Percentiles rank a stretch among this genome's conserved stretches.
Evolutionary conservation across 306 rosid genomes (phyloP).

Genomic region (Alnus glutinosa): DNA sequence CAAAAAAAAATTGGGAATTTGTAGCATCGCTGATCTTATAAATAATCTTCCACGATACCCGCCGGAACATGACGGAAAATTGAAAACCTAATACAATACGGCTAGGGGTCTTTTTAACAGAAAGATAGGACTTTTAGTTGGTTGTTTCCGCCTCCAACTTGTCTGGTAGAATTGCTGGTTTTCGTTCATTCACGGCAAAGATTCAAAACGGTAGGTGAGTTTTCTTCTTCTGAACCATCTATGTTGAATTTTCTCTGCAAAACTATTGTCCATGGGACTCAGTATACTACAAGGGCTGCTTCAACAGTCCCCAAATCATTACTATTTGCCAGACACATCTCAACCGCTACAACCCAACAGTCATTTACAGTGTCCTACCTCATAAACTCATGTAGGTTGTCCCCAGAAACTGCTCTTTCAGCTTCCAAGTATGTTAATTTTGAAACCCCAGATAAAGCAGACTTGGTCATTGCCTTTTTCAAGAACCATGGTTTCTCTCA

Average conservation of each 20-base stretch:
- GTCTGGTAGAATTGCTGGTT: not conserved
- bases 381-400: conserved; percentile 24
- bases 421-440: conserved; percentile 27
- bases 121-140: not conserved
- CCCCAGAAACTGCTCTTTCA: conserved; percentile 34
- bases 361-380: conserved; percentile 2
- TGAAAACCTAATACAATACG: not conserved
- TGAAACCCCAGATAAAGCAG: not conserved
- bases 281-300: not conserved
- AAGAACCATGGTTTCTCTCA: not conserved
- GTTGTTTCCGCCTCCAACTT: not conserved
- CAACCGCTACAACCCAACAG: not conserved
- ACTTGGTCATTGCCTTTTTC: not conserved
- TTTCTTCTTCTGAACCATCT: not conserved
- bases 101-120: not conserved
- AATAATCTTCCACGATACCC: too few relatives aligned
- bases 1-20: too few relatives aligned
- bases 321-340: not conserved
- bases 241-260: conserved; percentile 1
- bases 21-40: too few relatives aligned
- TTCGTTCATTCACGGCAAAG: not conserved
- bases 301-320: not conserved
- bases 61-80: too few relatives aligned
- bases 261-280: not conserved
- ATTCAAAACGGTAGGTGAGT: not conserved